Evolutionary conservation across 2,329 filamentous ascomycete genomes (phyloP), one percentile per base, ranked within the genome.

Genomic region (Scedosporium boydii): DNA sequence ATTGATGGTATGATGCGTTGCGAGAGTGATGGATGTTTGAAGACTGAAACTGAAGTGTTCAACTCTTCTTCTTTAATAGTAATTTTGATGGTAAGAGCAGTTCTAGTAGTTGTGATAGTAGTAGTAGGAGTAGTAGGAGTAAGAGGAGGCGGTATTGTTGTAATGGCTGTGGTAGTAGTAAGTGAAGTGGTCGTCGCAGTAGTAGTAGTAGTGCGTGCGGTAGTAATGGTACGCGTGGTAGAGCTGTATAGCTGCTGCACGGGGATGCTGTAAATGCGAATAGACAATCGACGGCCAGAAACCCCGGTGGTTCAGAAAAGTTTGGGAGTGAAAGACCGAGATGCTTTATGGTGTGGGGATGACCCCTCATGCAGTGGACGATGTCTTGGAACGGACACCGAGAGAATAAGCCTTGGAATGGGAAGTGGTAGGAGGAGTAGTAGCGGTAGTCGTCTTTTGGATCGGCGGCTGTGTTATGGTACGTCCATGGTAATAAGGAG

Each of bases 241-340:
- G 18, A 55, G 51, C 12, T 23, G 18, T 6, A 26, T 7, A 55
- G 23, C 27, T 55, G 18, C 12, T 55, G 18, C 12, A 18, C 18
- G 18, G 51, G 51, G 51, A 26, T 55, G 51, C 18, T 55, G 51
- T 26, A 27, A 27, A 27, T 55, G 23, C 12, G 21, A 38, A 3
- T 38, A 4, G 34, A 4, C 10, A 38, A 3, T 55, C 12, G 23
- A 48, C 58, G 58, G 58, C 58, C 58, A 60, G 58, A 60, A 60
- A 60, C 42, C 34, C 58, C 46, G n/a, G n/a, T 51, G 46, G 26
- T 48, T 60, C 3, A 16, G 4, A 42, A 48, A 48, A 29, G 58
- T 48, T 60, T 48, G 51, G 51, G 58, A 60, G 58, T 44, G 23
- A 60, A 60, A 60, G 58, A 60, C 58, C 58, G 58, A 60, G 58